Conservation (phyloP, 2,329 filamentous ascomycete genomes). For the Whalleya microplaca region DNA sequence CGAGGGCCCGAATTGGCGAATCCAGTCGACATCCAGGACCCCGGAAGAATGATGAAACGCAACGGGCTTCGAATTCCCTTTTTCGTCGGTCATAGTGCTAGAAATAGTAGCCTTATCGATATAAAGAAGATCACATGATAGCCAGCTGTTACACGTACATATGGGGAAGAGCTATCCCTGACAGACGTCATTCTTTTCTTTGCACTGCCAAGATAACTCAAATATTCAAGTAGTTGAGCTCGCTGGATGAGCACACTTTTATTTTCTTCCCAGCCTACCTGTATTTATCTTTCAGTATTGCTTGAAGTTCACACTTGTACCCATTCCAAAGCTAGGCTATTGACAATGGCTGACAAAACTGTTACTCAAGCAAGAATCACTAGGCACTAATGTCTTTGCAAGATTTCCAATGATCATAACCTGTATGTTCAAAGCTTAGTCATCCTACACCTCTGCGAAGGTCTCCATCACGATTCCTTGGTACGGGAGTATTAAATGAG, state of each 20-base stretch:
- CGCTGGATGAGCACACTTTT: no score
- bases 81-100: slow-evolving; percentile 16
- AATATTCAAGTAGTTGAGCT: background rate
- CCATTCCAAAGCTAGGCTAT: background rate
- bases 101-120: no score
- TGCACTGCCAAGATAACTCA: no score
- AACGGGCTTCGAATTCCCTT: background rate
- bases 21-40: slow-evolving; percentile 11
- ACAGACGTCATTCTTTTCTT: no score
- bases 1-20: slow-evolving; percentile 27
- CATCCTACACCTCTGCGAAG: slow-evolving; percentile 25
- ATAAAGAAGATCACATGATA: no score
- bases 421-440: slow-evolving; percentile 24
- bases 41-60: slow-evolving; percentile 20
- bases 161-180: no score
- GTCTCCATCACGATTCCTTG: no score
- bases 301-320: background rate
- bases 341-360: background rate
- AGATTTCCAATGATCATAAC: slow-evolving; percentile 19
- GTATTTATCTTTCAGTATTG: background rate
- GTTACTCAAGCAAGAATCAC: slow-evolving; percentile 6
- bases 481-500: no score
- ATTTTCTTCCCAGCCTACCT: no score
- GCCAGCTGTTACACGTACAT: no score
- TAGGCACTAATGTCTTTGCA: slow-evolving; percentile 2